phyloP scores from a whole-genome alignment of 208 protist genomes.

The Leptomonas pyrrhocoris region DNA sequence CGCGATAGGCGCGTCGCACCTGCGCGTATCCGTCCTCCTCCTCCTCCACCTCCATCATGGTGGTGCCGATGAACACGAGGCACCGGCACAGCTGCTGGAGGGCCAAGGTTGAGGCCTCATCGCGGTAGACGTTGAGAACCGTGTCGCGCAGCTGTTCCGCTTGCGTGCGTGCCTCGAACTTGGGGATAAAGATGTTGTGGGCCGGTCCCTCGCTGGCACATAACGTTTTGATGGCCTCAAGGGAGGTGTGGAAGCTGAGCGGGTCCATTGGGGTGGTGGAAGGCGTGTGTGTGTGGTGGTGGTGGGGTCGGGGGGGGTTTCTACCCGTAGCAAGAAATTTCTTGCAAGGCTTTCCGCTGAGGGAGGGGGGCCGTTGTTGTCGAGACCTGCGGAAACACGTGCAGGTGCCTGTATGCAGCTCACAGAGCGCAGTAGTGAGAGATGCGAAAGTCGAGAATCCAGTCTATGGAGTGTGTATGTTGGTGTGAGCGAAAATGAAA shows the following conservation, averaged over 20 bases:
- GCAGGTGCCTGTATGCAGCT: no score
- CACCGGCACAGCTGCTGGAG: conserved; percentile 75
- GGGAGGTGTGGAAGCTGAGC: conserved; percentile 40
- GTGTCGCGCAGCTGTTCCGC: conserved; percentile 66
- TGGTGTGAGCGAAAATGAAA: no score
- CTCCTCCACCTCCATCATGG: conserved; percentile 82
- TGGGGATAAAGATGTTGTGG: conserved; percentile 78
- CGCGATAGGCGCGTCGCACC: conserved; percentile 55
- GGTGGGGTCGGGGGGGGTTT: no score
- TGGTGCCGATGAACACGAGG: conserved; percentile 65
- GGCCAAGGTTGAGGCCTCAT: conserved; percentile 22
- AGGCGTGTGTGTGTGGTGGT: neutral
- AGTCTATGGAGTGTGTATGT: no score
- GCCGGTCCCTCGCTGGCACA: conserved; percentile 69
- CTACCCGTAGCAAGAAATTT: no score
- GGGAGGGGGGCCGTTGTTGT: no score
- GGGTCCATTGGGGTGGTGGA: conserved; percentile 46
- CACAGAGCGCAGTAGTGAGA: no score
- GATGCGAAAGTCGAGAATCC: no score
- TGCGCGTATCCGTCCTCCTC: conserved; percentile 60
- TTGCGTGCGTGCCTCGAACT: conserved; percentile 70
- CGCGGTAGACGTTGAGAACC: conserved; percentile 61
- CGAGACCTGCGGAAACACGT: no score
- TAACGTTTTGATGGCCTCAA: conserved; percentile 60
- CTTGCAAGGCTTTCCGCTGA: no score